Conservation (phyloP, 164 flowering plant genomes). For the Sextonia rubra region DNA sequence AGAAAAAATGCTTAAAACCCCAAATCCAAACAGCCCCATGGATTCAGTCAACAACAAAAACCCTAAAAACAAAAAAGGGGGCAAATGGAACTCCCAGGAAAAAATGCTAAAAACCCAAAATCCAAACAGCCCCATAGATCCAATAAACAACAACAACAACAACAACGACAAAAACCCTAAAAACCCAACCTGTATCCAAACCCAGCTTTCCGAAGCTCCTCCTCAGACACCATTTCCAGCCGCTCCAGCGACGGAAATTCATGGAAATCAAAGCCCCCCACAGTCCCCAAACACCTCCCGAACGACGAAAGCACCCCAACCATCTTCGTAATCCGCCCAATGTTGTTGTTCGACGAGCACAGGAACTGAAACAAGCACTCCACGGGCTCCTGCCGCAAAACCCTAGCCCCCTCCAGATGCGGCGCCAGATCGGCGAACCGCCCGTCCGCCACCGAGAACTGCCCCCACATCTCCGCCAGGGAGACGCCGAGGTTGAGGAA, state of each 20-base stretch:
- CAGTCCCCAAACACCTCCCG: slow-evolving; percentile 57
- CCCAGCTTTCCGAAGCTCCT: slow-evolving; percentile 76
- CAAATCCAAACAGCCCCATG: too few species aligned
- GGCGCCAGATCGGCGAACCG: slow-evolving; percentile 63
- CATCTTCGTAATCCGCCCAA: slow-evolving; percentile 79
- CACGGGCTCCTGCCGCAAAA: slow-evolving; percentile 85
- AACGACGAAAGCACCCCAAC: slow-evolving; percentile 65
- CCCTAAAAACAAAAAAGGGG: too few species aligned
- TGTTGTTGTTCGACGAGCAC: slow-evolving; percentile 88
- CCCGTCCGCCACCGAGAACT: slow-evolving; percentile 52
- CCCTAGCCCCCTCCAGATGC: slow-evolving; percentile 72
- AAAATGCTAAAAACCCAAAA: too few species aligned
- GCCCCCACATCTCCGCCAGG: slow-evolving; percentile 58
- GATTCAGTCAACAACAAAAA: too few species aligned
- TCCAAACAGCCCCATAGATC: too few species aligned
- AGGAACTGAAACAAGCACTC: slow-evolving; percentile 87
- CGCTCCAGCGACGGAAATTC: slow-evolving; percentile 74
- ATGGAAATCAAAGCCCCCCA: slow-evolving; percentile 63
- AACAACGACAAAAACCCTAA: too few species aligned
- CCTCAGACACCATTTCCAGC: slow-evolving; percentile 56
- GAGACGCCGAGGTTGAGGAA: slow-evolving; percentile 67
- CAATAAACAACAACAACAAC: too few species aligned
- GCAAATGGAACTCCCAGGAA: too few species aligned
- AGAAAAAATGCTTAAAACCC: too few species aligned
- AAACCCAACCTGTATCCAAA: slow-evolving; percentile 78